These are phyloP conservation scores for Erythrophleum ivorense DNA, from an alignment of 331 rosid genomes.

Conservation along the genomic window DNA sequence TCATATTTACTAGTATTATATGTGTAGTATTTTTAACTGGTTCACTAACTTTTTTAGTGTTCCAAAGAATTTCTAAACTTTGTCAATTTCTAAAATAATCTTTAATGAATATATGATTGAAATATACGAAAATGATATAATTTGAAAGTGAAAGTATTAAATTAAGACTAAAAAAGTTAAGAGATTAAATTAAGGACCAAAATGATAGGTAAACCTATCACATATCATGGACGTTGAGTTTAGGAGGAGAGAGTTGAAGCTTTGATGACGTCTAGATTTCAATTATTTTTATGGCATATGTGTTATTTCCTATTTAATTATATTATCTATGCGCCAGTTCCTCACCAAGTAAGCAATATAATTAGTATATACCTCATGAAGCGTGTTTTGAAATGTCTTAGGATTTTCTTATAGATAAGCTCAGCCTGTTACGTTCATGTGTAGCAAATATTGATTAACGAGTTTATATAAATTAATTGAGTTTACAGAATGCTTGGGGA, in stretches of 20 bases:
- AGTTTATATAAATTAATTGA: background rate
- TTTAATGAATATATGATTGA: too few relatives aligned
- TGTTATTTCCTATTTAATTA: background rate
- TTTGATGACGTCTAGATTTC: background rate
- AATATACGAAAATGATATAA: too few relatives aligned
- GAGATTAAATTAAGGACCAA: too few relatives aligned
- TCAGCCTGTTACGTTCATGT: background rate
- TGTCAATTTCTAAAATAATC: too few relatives aligned
- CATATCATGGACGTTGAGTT: background rate
- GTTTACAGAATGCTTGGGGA: background rate
- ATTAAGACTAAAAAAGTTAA: too few relatives aligned
- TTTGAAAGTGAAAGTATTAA: too few relatives aligned
- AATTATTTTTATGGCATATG: background rate
- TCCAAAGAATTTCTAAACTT: too few relatives aligned
- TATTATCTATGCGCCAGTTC: background rate
- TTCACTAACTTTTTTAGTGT: too few relatives aligned
- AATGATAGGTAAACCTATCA: background rate
- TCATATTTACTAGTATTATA: too few relatives aligned
- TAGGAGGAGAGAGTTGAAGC: background rate
- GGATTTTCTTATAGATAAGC: background rate
- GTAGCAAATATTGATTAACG: background rate
- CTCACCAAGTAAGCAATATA: too few relatives aligned
- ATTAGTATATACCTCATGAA: background rate
- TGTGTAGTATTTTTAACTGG: too few relatives aligned
- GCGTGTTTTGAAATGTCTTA: background rate